Evolutionary conservation across 441 rosid genomes (phyloP).

Genomic region (Pelargonium myrrhifolium): DNA sequence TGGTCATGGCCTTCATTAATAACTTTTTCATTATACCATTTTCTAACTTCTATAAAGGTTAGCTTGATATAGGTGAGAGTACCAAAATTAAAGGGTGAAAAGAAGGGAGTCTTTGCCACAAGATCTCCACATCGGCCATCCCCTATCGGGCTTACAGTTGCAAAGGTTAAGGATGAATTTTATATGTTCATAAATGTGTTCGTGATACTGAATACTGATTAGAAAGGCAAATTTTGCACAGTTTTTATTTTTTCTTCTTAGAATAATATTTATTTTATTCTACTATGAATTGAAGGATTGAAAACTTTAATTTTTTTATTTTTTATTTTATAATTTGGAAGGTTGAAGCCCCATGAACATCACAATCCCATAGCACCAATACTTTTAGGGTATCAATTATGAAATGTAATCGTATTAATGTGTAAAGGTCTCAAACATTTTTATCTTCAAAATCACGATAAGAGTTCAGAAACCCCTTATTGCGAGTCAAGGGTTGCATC

Average conservation of each 20-base stretch:
- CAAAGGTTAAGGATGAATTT: slow-evolving; percentile 44
- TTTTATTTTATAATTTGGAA: too few relatives aligned
- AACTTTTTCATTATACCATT: slow-evolving; percentile 17
- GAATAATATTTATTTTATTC: too few relatives aligned
- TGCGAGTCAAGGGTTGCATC: background rate
- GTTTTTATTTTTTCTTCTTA: background rate
- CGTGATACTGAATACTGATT: background rate
- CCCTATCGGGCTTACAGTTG: slow-evolving; percentile 87
- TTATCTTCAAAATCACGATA: too few relatives aligned
- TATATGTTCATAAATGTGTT: background rate
- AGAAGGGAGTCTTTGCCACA: slow-evolving; percentile 82
- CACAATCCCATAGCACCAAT: too few relatives aligned
- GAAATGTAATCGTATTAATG: too few relatives aligned
- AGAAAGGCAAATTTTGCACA: background rate
- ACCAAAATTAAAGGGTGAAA: slow-evolving; percentile 69
- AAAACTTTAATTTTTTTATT: too few relatives aligned
- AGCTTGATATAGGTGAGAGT: slow-evolving; percentile 70
- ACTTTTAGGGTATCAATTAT: too few relatives aligned
- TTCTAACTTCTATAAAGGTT: slow-evolving; percentile 26
- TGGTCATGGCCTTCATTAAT: background rate
- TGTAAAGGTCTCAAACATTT: too few relatives aligned
- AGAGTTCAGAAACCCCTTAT: too few relatives aligned
- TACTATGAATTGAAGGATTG: too few relatives aligned
- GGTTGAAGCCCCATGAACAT: too few relatives aligned
- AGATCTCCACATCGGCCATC: slow-evolving; percentile 85